Evolutionary conservation across 1,284 basidiomycete species (phyloP).

Genomic region (Hortiboletus rubellus): DNA sequence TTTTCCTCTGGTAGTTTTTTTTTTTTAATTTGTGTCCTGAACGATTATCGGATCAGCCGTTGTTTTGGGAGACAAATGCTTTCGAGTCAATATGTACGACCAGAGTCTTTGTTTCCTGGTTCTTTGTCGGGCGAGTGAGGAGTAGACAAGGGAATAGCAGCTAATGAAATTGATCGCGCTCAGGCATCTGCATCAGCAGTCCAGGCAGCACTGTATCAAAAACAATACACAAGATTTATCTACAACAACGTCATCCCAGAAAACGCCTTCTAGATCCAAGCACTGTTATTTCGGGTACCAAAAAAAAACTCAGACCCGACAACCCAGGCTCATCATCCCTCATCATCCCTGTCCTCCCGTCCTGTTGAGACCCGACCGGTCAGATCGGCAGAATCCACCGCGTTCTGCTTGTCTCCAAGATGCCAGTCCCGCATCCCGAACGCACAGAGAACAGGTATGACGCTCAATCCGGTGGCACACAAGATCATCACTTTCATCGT

Average conservation of each 20-base stretch:
- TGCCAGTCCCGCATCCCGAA: slow-evolving; percentile 30
- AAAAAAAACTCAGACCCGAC: not conserved
- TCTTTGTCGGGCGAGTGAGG: too few relatives aligned
- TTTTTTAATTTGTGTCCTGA: slow-evolving; percentile 5
- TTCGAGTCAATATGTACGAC: not conserved
- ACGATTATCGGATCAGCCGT: slow-evolving; percentile 3
- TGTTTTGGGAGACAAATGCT: not conserved
- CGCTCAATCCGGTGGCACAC: slow-evolving; percentile 24
- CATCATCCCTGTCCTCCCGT: not conserved
- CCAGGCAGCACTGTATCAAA: too few relatives aligned
- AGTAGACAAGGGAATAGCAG: too few relatives aligned
- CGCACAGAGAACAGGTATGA: slow-evolving; percentile 27
- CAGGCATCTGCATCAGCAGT: too few relatives aligned
- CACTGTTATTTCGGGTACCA: not conserved
- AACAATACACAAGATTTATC: too few relatives aligned
- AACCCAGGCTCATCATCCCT: not conserved
- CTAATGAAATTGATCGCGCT: too few relatives aligned
- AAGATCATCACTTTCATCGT: slow-evolving; percentile 47
- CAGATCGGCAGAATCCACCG: slow-evolving; percentile 24
- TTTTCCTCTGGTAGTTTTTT: slow-evolving; percentile 6
- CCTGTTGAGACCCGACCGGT: slow-evolving; percentile 7
- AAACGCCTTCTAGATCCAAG: not conserved
- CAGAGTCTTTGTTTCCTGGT: too few relatives aligned
- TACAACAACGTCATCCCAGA: too few relatives aligned
- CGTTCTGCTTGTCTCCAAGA: slow-evolving; percentile 31